A percentile compares a stretch with the other conserved stretches of the same genome.
Evolutionary conservation across 2,329 filamentous ascomycete species (phyloP).

Genomic region (Fusarium drepaniforme): DNA sequence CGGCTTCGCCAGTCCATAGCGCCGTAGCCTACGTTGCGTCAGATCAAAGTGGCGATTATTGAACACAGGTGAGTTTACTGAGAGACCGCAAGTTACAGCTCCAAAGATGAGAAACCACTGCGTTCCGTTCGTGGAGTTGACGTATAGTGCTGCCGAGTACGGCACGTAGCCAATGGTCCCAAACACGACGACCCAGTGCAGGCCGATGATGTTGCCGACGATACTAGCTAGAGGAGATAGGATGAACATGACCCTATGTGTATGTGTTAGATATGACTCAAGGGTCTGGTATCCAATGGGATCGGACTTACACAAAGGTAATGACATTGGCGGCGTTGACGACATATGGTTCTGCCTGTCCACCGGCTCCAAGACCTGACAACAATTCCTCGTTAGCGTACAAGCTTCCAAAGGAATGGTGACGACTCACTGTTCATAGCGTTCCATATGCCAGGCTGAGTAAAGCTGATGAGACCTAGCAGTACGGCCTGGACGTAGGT

Average conservation of each 20-base stretch:
- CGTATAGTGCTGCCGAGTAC: not conserved
- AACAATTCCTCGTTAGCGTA: too few relatives aligned
- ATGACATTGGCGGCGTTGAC: constrained; percentile 2
- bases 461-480: not conserved
- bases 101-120: constrained; percentile 1
- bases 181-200: constrained; percentile 5
- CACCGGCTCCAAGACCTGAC: not conserved
- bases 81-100: not conserved
- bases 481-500: not conserved
- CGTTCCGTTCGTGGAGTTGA: not conserved
- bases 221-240: not conserved
- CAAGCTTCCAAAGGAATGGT: too few relatives aligned
- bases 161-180: constrained; percentile 6
- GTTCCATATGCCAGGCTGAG: not conserved
- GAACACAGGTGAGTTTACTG: not conserved
- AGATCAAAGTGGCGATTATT: not conserved
- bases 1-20: not conserved
- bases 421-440: not conserved
- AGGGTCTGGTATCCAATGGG: not conserved
- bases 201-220: constrained; percentile 1
- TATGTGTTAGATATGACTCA: not conserved
- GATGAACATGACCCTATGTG: not conserved
- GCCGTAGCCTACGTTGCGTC: not conserved
- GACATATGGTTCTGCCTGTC: not conserved
- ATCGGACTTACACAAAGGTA: not conserved